A percentile compares a stretch with the other conserved stretches of the same genome.
Evolutionary conservation across 352 stramenopile genomes (phyloP).

Genomic region (Globisporangium emineosum): DNA sequence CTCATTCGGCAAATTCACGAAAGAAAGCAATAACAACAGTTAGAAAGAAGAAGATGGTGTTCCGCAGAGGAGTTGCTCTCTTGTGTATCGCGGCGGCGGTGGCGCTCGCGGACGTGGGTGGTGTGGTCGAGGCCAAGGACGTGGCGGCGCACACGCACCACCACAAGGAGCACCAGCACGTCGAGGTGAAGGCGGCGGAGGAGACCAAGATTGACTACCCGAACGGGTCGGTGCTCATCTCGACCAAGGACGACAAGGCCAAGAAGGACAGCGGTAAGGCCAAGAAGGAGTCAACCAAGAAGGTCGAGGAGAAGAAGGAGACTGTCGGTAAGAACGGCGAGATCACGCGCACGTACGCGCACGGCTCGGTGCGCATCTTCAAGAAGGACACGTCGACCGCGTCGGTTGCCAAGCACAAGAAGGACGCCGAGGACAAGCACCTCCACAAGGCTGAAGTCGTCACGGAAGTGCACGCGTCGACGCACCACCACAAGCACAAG

Average conservation of each 20-base stretch:
- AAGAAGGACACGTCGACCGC: conserved; percentile 9
- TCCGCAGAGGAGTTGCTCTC: conserved; percentile 33
- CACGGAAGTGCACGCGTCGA: conserved; percentile 12
- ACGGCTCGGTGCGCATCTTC: conserved; percentile 46
- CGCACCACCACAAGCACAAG: conserved; percentile 14
- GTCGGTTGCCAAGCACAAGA: conserved; percentile 9
- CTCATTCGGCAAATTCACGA: conserved; percentile 10
- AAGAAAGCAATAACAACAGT: conserved; percentile 9
- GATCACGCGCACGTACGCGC: conserved; percentile 45
- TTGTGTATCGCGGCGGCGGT: conserved; percentile 32
- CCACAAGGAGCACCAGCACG: conserved; percentile 20
- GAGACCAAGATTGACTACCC: conserved; percentile 32
- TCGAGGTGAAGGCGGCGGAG: conserved; percentile 13
- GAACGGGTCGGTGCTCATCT: conserved; percentile 33
- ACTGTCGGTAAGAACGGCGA: conserved; percentile 27
- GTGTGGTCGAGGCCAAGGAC: conserved; percentile 18
- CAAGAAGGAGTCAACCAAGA: conserved; percentile 8
- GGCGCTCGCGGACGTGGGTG: conserved; percentile 25
- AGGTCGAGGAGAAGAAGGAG: conserved; percentile 19
- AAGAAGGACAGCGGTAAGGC: conserved; percentile 20
- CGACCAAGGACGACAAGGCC: conserved; percentile 10
- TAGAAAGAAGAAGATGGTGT: conserved; percentile 26
- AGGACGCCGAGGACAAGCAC: conserved; percentile 16
- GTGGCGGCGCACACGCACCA: conserved; percentile 20
- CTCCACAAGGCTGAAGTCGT: conserved; percentile 9